These are phyloP conservation scores for Starmerella scarabaei DNA, from an alignment of 805 yeast species.

Conservation along the genomic window DNA sequence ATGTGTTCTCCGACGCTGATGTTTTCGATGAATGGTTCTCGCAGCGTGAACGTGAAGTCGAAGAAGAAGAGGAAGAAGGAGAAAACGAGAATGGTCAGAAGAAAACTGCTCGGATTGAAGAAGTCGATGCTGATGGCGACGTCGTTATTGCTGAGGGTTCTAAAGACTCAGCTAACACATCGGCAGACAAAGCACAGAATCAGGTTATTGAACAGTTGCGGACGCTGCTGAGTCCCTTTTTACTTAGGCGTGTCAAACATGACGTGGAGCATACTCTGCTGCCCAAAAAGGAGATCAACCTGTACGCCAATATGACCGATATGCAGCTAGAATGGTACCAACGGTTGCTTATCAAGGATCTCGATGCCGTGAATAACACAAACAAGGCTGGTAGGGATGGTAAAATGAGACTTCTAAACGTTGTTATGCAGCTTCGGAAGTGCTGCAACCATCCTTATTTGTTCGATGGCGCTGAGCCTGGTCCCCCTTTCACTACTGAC, in stretches of 20 bases:
- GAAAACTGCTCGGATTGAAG: no score
- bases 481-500: conserved; percentile 93
- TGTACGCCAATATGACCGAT: conserved; percentile 91
- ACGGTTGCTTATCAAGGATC: conserved; percentile 73
- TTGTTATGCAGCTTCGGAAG: conserved; percentile 91
- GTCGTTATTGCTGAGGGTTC: background rate
- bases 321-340: conserved; percentile 93
- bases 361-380: conserved; percentile 85
- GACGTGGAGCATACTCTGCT: conserved; percentile 86
- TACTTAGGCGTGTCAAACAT: conserved; percentile 76
- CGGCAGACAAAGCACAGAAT: background rate
- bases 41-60: conserved; percentile 28
- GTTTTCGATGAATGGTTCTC: conserved; percentile 83
- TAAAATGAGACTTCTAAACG: conserved; percentile 76
- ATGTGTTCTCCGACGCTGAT: conserved; percentile 85
- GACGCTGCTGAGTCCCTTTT: conserved; percentile 72
- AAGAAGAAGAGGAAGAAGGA: conserved; percentile 9
- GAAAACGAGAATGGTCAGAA: background rate
- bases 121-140: conserved; percentile 22
- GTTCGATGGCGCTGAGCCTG: conserved; percentile 98
- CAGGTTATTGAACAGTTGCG: conserved; percentile 82
- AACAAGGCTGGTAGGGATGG: conserved; percentile 50
- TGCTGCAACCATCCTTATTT: conserved; percentile 96
- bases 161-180: conserved; percentile 2
- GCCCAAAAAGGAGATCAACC: conserved; percentile 79